Base-by-base conservation (phyloP, 371 early-diverging fungal species). In the Mortierella sp. region DNA sequence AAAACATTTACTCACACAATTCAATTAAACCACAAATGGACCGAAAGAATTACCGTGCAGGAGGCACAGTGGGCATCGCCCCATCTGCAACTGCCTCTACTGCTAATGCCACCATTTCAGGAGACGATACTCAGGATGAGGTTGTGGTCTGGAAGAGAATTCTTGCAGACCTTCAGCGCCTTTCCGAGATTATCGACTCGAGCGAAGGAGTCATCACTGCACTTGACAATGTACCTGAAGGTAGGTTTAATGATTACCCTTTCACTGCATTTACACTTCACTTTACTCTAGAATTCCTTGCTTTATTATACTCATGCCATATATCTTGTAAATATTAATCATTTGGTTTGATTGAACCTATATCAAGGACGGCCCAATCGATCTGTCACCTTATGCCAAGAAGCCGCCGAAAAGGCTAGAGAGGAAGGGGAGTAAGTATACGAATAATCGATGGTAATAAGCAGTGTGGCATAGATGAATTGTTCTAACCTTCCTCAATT, bases 71-170 rank as follows among this genome's bases (percentile, higher is more conserved):
- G 8, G 60, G 59, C 23, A 53, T 22, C n/a, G 47, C 43, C 12
- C 66, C 54, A 7, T 23, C 66, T 47, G 67, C 26, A 53, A 55
- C 45, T 10, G 15, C 61, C n/a, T 47, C 47, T n/a, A n/a, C 47
- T n/a, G n/a, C n/a, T 47, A 47, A 17, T n/a, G n/a, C 47, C 29
- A 3, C 47, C 34, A 15, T 32, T 15, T 23, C 49, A 26, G 59
- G 49, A 17, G 88, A 89, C 37, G 88, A 87, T 29, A 72, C 84
- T 28, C 85, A 87, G 65, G 89, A 89, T 70, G 88, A 88, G 61
- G 73, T 85, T 7, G 86, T 76, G 34, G 63, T 89, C 37, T 89
- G 89, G 89, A 89, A 86, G 61, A 83, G 85, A 57, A 87, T 86
- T 19, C 84, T 87, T 49, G 77, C 78, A n/a, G 83, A 87, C 10